phyloP scores from a whole-genome alignment of 2,329 filamentous ascomycete species.

The Drechslerella coelobrocha region DNA sequence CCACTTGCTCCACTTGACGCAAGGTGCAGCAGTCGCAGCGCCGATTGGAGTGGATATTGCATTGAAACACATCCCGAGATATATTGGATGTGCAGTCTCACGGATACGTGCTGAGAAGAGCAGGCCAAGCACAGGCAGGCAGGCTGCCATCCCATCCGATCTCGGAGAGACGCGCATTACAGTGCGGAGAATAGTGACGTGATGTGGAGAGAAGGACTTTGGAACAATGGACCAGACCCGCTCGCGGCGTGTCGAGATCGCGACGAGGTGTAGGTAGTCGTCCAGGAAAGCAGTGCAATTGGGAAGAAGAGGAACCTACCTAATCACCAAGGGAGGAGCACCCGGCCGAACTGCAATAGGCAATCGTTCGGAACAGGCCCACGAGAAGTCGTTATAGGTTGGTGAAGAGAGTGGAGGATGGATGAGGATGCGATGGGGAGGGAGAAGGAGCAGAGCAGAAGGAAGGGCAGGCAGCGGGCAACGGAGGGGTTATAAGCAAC shows the following conservation, averaged over 20 bases:
- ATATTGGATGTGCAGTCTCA: too few relatives aligned
- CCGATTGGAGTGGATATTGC: neutral
- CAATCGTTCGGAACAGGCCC: slow-evolving; percentile 15
- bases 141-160: too few relatives aligned
- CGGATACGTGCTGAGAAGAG: too few relatives aligned
- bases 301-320: slow-evolving; percentile 20
- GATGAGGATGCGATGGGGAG: slow-evolving; percentile 4
- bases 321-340: slow-evolving; percentile 43
- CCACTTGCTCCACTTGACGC: slow-evolving; percentile 2
- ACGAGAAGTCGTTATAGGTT: neutral
- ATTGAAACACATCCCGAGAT: too few relatives aligned
- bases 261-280: neutral
- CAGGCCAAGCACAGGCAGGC: slow-evolving; percentile 30
- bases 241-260: too few relatives aligned
- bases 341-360: slow-evolving; percentile 26
- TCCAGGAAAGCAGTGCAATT: slow-evolving; percentile 7
- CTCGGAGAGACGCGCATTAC: too few relatives aligned
- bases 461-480: neutral
- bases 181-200: neutral
- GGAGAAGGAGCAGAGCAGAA: slow-evolving; percentile 6
- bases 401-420: neutral
- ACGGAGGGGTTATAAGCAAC: slow-evolving; percentile 42
- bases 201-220: slow-evolving; percentile 2
- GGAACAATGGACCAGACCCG: too few relatives aligned
- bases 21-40: neutral